These are phyloP conservation scores for Claviceps sp. DNA, from an alignment of 2,329 filamentous ascomycete species.

Conservation along the genomic window DNA sequence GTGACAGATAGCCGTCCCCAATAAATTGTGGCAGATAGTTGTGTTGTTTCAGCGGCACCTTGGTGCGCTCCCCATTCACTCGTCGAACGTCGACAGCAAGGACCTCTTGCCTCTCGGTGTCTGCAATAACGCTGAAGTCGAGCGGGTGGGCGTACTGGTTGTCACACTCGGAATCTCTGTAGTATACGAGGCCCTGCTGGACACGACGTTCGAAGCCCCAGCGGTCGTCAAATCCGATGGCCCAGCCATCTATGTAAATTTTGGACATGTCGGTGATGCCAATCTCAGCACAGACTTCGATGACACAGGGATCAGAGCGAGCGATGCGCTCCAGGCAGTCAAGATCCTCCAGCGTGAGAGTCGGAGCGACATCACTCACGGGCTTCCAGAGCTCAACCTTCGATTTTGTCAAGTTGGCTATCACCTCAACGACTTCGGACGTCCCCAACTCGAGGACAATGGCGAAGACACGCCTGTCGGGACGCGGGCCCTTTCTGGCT, in stretches of 20 bases:
- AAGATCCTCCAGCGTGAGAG: slow-evolving; percentile 66
- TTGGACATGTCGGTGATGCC: slow-evolving; percentile 74
- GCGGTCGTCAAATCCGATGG: slow-evolving; percentile 68
- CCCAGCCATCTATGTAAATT: slow-evolving; percentile 76
- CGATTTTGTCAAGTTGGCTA: slow-evolving; percentile 33
- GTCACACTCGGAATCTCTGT: slow-evolving; percentile 58
- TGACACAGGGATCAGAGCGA: slow-evolving; percentile 57
- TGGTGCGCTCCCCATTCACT: slow-evolving; percentile 34
- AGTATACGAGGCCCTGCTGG: slow-evolving; percentile 75
- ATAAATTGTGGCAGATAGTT: slow-evolving; percentile 25
- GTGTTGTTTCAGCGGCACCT: slow-evolving; percentile 24
- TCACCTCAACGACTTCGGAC: slow-evolving; percentile 32
- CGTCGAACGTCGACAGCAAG: slow-evolving; percentile 29
- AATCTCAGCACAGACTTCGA: slow-evolving; percentile 61
- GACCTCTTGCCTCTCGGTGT: slow-evolving; percentile 34
- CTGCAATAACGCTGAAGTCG: slow-evolving; percentile 30
- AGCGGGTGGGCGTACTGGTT: slow-evolving; percentile 47
- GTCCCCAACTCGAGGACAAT: slow-evolving; percentile 31
- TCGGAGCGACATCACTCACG: slow-evolving; percentile 31
- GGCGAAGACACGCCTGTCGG: slow-evolving; percentile 35
- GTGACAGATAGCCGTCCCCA: slow-evolving; percentile 20
- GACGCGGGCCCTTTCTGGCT: slow-evolving; percentile 30
- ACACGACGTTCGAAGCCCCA: slow-evolving; percentile 59
- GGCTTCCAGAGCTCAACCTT: slow-evolving; percentile 31
- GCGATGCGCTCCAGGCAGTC: slow-evolving; percentile 58